A percentile compares a stretch with the other conserved stretches of the same genome.
phyloP scores from a whole-genome alignment of 148 eudicot species.

The Diospyros kaki region DNA sequence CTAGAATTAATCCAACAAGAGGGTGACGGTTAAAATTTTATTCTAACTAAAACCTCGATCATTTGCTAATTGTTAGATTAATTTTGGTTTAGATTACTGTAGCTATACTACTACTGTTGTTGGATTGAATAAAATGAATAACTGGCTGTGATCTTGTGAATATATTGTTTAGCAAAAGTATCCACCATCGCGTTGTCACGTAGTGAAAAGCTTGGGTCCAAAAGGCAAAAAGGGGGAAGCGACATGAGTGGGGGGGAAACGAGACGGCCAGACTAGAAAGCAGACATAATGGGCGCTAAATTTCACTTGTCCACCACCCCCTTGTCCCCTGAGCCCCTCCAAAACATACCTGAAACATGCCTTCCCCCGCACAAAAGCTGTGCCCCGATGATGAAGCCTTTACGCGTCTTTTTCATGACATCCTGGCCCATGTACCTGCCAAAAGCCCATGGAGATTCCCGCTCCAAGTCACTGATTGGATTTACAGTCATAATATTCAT shows the following conservation, averaged over 20 bases:
- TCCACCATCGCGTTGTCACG: too few species aligned
- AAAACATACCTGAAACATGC: neutral
- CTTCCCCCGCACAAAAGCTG: neutral
- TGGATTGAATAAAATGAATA: too few species aligned
- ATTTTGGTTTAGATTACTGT: too few species aligned
- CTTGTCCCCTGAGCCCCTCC: conserved; percentile 8
- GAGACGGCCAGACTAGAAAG: conserved; percentile 10
- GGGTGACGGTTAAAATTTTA: too few species aligned
- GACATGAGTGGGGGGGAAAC: neutral
- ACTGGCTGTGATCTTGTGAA: too few species aligned
- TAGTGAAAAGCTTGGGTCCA: too few species aligned
- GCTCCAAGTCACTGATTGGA: neutral
- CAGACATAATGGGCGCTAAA: neutral
- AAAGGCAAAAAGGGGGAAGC: too few species aligned
- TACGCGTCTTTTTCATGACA: neutral
- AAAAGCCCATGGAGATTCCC: neutral
- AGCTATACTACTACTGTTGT: too few species aligned
- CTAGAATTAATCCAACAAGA: too few species aligned
- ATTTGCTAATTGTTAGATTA: too few species aligned
- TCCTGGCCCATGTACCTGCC: neutral
- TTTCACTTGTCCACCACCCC: neutral
- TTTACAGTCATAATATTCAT: neutral
- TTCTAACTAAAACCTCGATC: too few species aligned
- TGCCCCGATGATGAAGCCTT: neutral
- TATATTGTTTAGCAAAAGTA: too few species aligned